Base-by-base conservation (phyloP, 257 asterid genomes). In the Przewalskia tangutica region DNA sequence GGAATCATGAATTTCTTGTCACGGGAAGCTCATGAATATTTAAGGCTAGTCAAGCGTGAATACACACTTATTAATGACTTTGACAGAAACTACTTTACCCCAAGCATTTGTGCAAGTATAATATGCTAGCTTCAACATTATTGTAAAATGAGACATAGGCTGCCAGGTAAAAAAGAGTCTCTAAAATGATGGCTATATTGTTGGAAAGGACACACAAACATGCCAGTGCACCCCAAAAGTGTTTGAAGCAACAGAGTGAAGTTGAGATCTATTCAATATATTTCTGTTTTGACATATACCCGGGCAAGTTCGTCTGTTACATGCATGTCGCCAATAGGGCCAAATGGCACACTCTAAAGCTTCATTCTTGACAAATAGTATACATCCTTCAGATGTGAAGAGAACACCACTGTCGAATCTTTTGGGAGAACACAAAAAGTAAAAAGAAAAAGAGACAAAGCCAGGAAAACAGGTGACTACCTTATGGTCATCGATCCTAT, bases 401-500 rank as follows among this genome's bases (percentile, higher is more conserved):
- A 67, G 56, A 42, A 18, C n/a, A 70, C 12, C 34, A 50, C 42
- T 71, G 13, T 6, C 40, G n/a, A 63, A 71, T 50, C 60, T 48
- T 48, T 27, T 48, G 59, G 7, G 23, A 48, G 6, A 48, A 50
- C 79, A 73, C 55, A 20, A 20, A 23, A 71, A 71, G 55, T 12
- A 73, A 48, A 73, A 27, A 27, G 32, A 27, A 27, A 51, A 50
- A 16, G 53, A 38, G 7, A 40, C 12, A 6, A 48, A 58, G 16
- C 75, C 44, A 62, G 32, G 17, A n/a, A 65, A 65, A 65, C 46
- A 59, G 44, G 77, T 34, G 77, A 50, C 55, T 89, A 95, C 99
- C 99, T 93, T 89, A 78, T 91, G 85, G 83, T 95, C 99, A 84
- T 95, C 97, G 81, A 93, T 84, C 86, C 97, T 88, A 84, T 92